Conservation (phyloP, 1,284 basidiomycete species). For the Coniferiporia weirii region DNA sequence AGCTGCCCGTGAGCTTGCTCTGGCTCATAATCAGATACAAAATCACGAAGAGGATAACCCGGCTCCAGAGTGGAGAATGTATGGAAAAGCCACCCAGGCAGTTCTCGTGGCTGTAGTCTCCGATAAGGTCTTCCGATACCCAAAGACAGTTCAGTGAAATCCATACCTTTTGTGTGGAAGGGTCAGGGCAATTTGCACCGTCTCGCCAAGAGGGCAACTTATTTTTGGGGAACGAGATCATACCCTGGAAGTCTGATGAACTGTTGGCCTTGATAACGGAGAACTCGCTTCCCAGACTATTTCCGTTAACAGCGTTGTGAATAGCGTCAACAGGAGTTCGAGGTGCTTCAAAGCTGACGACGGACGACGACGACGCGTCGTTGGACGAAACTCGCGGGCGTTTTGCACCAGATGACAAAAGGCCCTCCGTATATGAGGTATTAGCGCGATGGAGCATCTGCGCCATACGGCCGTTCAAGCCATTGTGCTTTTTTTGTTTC, state of each 20-base stretch:
- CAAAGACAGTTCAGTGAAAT: not conserved
- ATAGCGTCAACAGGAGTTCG: constrained; percentile 41
- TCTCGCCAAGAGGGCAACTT: constrained; percentile 12
- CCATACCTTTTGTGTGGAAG: not conserved
- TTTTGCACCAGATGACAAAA: not conserved
- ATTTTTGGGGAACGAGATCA: not conserved
- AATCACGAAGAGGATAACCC: constrained; percentile 40
- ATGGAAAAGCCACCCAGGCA: constrained; percentile 44
- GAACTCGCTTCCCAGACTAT: constrained; percentile 34
- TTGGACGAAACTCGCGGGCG: constrained; percentile 34
- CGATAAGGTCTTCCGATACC: not conserved
- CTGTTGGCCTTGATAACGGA: constrained; percentile 39
- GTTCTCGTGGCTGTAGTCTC: constrained; percentile 16
- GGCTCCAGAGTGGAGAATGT: constrained; percentile 38
- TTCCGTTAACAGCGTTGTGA: constrained; percentile 28
- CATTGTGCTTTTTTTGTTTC: constrained; percentile 7
- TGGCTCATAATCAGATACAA: constrained; percentile 25
- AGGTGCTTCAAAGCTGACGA: constrained; percentile 32
- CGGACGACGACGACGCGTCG: constrained; percentile 37
- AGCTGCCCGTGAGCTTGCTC: not conserved
- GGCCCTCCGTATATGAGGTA: not conserved
- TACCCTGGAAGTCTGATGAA: constrained; percentile 5
- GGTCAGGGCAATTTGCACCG: not conserved
- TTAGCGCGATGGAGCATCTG: constrained; percentile 14
- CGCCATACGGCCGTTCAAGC: constrained; percentile 12